A percentile compares a stretch with the other conserved stretches of the same genome.
Evolutionary conservation across 2,329 filamentous ascomycete species (phyloP).

Genomic region (Balansia obtecta): DNA sequence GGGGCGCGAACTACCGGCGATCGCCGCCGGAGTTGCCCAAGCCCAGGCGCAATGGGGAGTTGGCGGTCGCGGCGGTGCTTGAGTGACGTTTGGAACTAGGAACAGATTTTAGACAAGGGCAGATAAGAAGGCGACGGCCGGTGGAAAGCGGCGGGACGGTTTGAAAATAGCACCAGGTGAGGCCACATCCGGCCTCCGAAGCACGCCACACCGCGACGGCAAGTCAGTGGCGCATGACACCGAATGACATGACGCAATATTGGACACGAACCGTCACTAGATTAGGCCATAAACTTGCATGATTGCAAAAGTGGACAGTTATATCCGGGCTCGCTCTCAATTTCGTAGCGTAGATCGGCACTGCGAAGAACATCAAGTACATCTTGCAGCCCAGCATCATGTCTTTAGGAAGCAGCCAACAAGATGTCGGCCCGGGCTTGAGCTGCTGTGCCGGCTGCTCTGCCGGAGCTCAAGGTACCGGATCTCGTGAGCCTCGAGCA

Average conservation of each 20-base stretch:
- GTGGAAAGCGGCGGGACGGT: background rate
- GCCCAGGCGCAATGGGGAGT: slow-evolving; percentile 2
- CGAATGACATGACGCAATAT: background rate
- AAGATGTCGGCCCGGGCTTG: too few relatives aligned
- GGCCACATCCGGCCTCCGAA: background rate
- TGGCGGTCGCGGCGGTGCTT: slow-evolving; percentile 2
- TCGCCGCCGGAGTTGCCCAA: background rate
- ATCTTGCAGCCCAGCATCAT: too few relatives aligned
- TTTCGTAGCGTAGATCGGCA: too few relatives aligned
- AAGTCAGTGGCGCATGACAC: background rate
- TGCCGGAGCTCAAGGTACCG: too few relatives aligned
- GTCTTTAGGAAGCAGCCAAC: too few relatives aligned
- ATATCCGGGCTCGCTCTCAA: too few relatives aligned
- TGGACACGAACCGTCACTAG: background rate
- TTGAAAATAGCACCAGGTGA: background rate
- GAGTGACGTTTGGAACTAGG: background rate
- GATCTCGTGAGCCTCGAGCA: too few relatives aligned
- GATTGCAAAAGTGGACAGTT: background rate
- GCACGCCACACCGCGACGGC: background rate
- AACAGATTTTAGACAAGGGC: background rate
- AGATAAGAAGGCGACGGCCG: background rate
- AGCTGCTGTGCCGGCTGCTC: too few relatives aligned
- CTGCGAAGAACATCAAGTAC: too few relatives aligned
- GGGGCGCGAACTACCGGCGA: slow-evolving; percentile 13
- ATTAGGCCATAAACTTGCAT: background rate